Conservation (phyloP, 139 green algal genomes). For the Limnomonas spitsbergensis region DNA sequence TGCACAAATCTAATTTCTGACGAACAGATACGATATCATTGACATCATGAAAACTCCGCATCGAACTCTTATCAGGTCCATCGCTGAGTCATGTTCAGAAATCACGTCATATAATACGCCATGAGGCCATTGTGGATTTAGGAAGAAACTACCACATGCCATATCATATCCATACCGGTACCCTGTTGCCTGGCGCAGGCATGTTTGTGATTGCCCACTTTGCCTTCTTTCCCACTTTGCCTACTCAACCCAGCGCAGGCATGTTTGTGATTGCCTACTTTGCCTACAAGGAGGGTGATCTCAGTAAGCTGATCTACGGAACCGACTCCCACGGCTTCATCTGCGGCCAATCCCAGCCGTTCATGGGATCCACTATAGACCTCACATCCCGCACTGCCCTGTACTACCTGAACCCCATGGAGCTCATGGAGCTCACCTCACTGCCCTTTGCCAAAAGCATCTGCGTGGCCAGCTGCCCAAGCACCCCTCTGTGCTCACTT, state of each 20-base stretch:
- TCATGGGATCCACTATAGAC: conserved; percentile 42
- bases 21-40: too few species aligned
- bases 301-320: conserved; percentile 60
- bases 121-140: too few species aligned
- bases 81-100: too few species aligned
- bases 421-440: conserved; percentile 48
- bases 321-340: conserved; percentile 69
- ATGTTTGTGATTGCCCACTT: conserved; percentile 67
- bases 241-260: conserved; percentile 24
- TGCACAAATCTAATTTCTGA: too few species aligned
- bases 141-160: too few species aligned
- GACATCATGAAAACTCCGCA: too few species aligned
- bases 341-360: conserved; percentile 53
- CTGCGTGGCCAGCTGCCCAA: not conserved
- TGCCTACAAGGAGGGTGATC: conserved; percentile 48
- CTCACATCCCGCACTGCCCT: conserved; percentile 55
- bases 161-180: too few species aligned
- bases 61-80: too few species aligned
- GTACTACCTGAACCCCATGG: conserved; percentile 70
- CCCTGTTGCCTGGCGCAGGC: conserved; percentile 25
- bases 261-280: conserved; percentile 67
- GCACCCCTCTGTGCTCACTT: not conserved
- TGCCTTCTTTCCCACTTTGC: not conserved
- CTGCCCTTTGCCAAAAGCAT: conserved; percentile 48
- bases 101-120: too few species aligned